phyloP scores from a whole-genome alignment of 2,329 filamentous ascomycete genomes.

The Didymella pomorum region DNA sequence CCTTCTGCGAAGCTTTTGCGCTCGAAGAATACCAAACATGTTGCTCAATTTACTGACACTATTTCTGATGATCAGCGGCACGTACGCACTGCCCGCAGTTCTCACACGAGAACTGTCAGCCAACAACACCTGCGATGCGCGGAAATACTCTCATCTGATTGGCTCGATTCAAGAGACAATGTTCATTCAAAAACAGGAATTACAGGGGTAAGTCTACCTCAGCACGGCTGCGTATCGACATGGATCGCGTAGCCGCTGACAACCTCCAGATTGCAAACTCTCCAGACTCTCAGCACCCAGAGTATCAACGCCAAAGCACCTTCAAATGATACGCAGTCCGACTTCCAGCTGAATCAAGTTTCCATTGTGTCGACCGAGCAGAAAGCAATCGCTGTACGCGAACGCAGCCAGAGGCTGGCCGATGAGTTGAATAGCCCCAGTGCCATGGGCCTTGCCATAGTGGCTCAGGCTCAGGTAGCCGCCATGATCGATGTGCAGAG shows the following conservation, averaged over 20 bases:
- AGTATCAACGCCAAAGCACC: neutral
- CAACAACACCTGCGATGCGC: slow-evolving; percentile 5
- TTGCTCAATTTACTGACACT: neutral
- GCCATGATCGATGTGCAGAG: slow-evolving; percentile 27
- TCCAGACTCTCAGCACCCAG: slow-evolving; percentile 19
- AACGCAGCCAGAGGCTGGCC: slow-evolving; percentile 32
- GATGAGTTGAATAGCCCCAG: slow-evolving; percentile 27
- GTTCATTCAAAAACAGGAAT: slow-evolving; percentile 32
- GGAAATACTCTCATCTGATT: slow-evolving; percentile 14
- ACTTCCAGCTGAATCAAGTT: slow-evolving; percentile 20
- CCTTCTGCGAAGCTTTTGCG: neutral
- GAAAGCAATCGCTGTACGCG: slow-evolving; percentile 30
- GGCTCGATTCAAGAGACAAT: slow-evolving; percentile 33
- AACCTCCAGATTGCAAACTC: slow-evolving; percentile 6
- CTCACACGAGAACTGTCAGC: neutral
- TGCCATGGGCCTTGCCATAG: slow-evolving; percentile 24
- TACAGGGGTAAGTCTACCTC: slow-evolving; percentile 23
- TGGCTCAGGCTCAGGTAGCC: slow-evolving; percentile 26
- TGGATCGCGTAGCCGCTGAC: neutral
- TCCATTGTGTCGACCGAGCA: slow-evolving; percentile 25
- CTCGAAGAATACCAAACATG: neutral
- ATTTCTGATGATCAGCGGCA: neutral
- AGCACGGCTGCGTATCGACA: neutral
- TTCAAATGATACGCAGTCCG: slow-evolving; percentile 15
- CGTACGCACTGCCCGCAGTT: neutral